A percentile compares a stretch with the other conserved stretches of the same genome.
Conservation (phyloP, 257 asterid species). For the Mitragyna speciosa region DNA sequence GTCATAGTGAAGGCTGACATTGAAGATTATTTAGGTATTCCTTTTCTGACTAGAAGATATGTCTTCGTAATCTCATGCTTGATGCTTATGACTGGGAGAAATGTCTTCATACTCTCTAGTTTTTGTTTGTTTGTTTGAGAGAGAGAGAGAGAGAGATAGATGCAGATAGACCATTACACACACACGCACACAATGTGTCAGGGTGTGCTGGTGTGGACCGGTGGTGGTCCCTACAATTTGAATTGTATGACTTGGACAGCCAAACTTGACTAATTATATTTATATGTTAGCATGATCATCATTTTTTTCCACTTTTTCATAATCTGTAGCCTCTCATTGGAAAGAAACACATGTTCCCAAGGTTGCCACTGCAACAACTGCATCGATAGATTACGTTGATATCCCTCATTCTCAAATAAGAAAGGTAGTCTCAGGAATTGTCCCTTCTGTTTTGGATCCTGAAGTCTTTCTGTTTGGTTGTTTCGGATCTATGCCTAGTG, state of each 20-base stretch:
- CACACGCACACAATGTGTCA: no score
- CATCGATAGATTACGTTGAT: constrained; percentile 65
- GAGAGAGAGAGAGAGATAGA: neutral
- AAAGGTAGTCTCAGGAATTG: constrained; percentile 55
- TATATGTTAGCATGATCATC: constrained; percentile 25
- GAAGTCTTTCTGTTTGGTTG: neutral
- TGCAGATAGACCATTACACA: no score
- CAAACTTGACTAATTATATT: neutral
- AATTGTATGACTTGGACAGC: neutral
- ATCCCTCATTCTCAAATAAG: constrained; percentile 88
- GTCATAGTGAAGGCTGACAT: constrained; percentile 90
- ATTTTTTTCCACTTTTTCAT: neutral
- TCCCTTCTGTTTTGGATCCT: neutral
- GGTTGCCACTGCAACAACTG: constrained; percentile 45
- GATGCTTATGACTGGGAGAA: neutral
- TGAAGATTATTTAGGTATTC: constrained; percentile 88
- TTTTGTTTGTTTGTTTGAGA: neutral
- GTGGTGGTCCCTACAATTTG: neutral
- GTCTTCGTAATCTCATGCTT: constrained; percentile 1
- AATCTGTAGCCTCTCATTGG: constrained; percentile 64
- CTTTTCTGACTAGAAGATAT: constrained; percentile 3
- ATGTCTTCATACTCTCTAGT: no score
- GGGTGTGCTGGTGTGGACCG: neutral
- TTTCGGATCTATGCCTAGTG: neutral
- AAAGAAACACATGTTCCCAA: constrained; percentile 64